A percentile compares a stretch with the other conserved stretches of the same genome.
Conservation (phyloP, 805 yeast species). For the Phaffomyces opuntiae region DNA sequence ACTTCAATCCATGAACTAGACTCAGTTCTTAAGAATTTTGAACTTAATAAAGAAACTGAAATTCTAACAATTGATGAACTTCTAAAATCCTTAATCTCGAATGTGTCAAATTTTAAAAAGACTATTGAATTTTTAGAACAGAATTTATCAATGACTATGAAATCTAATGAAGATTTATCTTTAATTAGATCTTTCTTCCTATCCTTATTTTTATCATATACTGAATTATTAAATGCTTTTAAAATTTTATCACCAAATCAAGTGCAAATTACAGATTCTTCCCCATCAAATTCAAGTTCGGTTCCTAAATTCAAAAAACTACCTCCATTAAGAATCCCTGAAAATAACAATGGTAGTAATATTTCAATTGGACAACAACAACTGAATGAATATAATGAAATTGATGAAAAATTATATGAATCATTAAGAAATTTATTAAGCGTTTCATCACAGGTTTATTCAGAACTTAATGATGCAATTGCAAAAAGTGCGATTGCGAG, state of each 20-base stretch:
- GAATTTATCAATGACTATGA: constrained; percentile 42
- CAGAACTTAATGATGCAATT: constrained; percentile 64
- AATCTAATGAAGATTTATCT: constrained; percentile 48
- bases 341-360: constrained; percentile 1
- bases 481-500: constrained; percentile 54
- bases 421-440: constrained; percentile 55
- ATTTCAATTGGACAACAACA: constrained; percentile 18
- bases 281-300: constrained; percentile 5
- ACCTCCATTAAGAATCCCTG: constrained; percentile 23
- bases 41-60: constrained; percentile 19
- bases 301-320: constrained; percentile 9
- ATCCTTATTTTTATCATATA: constrained; percentile 54
- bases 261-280: neutral
- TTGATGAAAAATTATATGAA: constrained; percentile 62
- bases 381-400: constrained; percentile 35
- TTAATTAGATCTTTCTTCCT: constrained; percentile 58
- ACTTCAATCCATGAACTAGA: constrained; percentile 51
- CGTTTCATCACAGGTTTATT: constrained; percentile 71
- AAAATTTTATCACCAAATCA: constrained; percentile 26
- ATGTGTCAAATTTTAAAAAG: constrained; percentile 42
- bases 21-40: constrained; percentile 46
- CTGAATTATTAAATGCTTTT: constrained; percentile 65
- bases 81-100: constrained; percentile 30
- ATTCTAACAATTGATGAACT: constrained; percentile 27
- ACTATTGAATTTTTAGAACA: constrained; percentile 42